These are phyloP conservation scores for Mercurialis annua DNA, from an alignment of 345 rosid genomes.

Conservation along the genomic window DNA sequence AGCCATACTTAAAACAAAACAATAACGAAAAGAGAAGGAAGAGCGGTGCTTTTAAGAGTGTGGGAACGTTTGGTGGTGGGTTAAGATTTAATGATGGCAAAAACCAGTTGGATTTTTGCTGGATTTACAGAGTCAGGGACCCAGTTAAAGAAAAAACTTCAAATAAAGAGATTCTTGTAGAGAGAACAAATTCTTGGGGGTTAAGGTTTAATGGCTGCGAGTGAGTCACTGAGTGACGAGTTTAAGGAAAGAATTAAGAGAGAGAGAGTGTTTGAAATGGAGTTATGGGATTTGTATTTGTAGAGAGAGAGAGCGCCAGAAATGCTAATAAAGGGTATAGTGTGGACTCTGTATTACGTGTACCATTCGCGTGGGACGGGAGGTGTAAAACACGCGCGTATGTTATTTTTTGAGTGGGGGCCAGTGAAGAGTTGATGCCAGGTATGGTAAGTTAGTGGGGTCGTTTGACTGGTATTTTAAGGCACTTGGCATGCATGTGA, in stretches of 20 bases:
- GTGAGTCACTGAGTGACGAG: too few relatives aligned
- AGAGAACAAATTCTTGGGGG: background rate
- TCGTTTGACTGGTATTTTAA: background rate
- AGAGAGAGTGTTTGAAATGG: background rate
- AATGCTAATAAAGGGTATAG: background rate
- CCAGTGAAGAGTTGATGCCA: constrained; percentile 34
- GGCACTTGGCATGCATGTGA: constrained; percentile 41
- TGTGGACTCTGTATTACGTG: background rate
- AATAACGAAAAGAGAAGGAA: background rate
- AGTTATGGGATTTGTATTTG: constrained; percentile 39
- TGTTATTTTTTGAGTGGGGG: constrained; percentile 12
- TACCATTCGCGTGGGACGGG: constrained; percentile 3
- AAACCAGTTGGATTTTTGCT: constrained; percentile 13
- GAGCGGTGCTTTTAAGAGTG: background rate
- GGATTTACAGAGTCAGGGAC: constrained; percentile 34
- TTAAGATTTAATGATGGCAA: constrained; percentile 42
- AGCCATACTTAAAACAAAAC: constrained; percentile 39
- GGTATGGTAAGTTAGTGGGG: constrained; percentile 30
- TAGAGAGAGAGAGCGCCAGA: constrained; percentile 12
- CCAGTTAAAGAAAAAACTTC: constrained; percentile 15
- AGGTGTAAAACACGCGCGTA: constrained; percentile 9
- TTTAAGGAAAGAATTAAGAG: constrained; percentile 2
- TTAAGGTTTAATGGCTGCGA: too few relatives aligned
- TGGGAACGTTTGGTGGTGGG: constrained; percentile 28
- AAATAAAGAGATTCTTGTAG: background rate